Base-by-base conservation (phyloP, 164 flowering plant species). In the Echeveria elegans region DNA sequence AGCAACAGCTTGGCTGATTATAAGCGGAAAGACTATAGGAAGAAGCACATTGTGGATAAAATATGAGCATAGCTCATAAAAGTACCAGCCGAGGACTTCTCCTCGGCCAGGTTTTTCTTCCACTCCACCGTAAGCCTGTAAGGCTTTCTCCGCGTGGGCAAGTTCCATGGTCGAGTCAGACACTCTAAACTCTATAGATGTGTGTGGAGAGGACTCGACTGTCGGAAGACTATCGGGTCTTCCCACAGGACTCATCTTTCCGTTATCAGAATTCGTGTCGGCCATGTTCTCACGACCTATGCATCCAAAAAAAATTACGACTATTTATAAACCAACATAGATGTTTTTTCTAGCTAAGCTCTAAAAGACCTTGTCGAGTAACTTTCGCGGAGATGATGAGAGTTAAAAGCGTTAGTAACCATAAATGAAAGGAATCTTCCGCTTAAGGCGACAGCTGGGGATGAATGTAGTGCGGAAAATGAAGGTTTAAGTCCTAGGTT, bases 11-110 rank as follows among this genome's bases (percentile, higher is more conserved):
- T 80, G 82, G 65, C 82, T 73, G 26, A 80, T 73, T 30, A 86
- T 76, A 63, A 86, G 88, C 0, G 94, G 86, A 56, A 88, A 86
- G 28, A 86, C 71, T 2, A 86, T 65, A 0, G 90, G 88, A 14
- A 88, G 52, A 31, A 88, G 70, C 61, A 78, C 79, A 1, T 86
- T 72, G 24, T 70, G 79, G 52, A 85, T 70, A 63, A 80, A 88
- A 67, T 84, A 80, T 4, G 94, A 79, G 77, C 90, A 84, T 2
- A 86, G 60, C 37, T 69, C 82, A 68, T 86, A 86, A 21, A 81
- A 32, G 66, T 76, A 79, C 90, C 90, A 88, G 8, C 61, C 52
- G 34, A 71, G n/a, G 21, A 80, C 73, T 66, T 88, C 90, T 1
- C 24, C 48, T 12, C 65, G 74, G 5, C 66, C 40, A 18, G 93